Evolutionary conservation across 495 filamentous ascomycete species (phyloP), one percentile per base, ranked within the genome.

Genomic region (Staphylotrichum tortipilum): DNA sequence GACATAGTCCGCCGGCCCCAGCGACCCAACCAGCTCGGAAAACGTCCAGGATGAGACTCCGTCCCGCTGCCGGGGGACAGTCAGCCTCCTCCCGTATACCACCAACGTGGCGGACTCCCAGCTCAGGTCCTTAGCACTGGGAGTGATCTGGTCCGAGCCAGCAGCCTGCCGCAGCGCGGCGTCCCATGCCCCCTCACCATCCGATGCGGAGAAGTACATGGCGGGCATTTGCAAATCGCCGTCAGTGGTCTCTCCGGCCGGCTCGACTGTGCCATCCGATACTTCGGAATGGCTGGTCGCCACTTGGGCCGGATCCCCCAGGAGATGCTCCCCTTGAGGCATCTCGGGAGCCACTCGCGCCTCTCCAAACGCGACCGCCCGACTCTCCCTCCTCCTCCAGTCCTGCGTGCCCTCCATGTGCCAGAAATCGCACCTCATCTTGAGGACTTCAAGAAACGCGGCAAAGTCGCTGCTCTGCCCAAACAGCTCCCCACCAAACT

Each of bases 1-100:
- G 45, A 85, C 80, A 65, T 86, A 87, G 66, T 88, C 84, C 18
- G 84, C 83, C 29, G 82, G 80, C 0, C 83, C 84, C 21, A 85
- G 74, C 7, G 65, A 63, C 6, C 64, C 63, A 43, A 81, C 84
- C 7, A 88, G 74, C 26, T 81, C 73, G 24, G 57, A 35, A 53
- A 87, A 87, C 22, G 73, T 70, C 77, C 79, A 84, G 29, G 63
- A 60, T 3, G 77, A 68, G 11, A 74, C 58, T 15, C 78, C 77
- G 14, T 61, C 49, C 39, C 70, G 59, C 19, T 75, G 68, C 7
- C 64, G 64, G 9, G 79, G 76, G 33, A 86, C 66, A 26, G 54
- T 53, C 12, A 87, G 58, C 1, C 61, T 64, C 19, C 84, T 76
- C 21, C 79, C 79, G 56, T 85, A 86, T 3, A 87, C 74, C 4